These are phyloP conservation scores for Penicillium lagena DNA, from an alignment of 495 filamentous ascomycete species.

Conservation along the genomic window DNA sequence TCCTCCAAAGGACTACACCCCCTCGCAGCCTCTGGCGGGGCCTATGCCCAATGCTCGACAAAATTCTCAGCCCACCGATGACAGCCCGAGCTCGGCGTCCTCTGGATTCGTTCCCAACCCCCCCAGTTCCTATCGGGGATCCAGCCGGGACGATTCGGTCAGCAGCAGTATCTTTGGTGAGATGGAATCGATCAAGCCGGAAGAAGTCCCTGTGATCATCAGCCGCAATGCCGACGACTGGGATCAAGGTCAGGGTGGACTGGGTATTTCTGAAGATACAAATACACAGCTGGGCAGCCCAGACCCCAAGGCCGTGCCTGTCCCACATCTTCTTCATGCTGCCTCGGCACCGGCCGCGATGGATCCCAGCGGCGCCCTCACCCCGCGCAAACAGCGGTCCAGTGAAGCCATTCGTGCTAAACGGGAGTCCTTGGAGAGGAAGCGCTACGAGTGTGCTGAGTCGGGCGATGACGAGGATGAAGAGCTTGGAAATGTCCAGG, in stretches of 20 bases:
- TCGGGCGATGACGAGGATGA: slow-evolving; percentile 93
- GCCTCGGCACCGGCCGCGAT: slow-evolving; percentile 63
- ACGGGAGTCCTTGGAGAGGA: slow-evolving; percentile 68
- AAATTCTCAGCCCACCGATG: slow-evolving; percentile 55
- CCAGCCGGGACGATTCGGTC: slow-evolving; percentile 79
- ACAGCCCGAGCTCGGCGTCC: slow-evolving; percentile 78
- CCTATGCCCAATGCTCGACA: slow-evolving; percentile 56
- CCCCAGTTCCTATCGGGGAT: slow-evolving; percentile 67
- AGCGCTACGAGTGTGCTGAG: slow-evolving; percentile 70
- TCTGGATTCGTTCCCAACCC: slow-evolving; percentile 66
- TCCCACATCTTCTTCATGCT: slow-evolving; percentile 53
- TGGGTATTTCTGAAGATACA: slow-evolving; percentile 60
- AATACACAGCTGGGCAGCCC: slow-evolving; percentile 12
- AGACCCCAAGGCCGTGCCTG: slow-evolving; percentile 27
- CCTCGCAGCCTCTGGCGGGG: slow-evolving; percentile 46
- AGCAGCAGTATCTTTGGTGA: slow-evolving; percentile 83
- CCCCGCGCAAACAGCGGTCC: slow-evolving; percentile 63
- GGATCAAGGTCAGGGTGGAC: slow-evolving; percentile 54
- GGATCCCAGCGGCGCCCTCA: slow-evolving; percentile 37
- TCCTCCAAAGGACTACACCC: slow-evolving; percentile 46
- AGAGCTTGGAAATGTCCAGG: slow-evolving; percentile 60
- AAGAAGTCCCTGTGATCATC: slow-evolving; percentile 71
- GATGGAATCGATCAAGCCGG: slow-evolving; percentile 69
- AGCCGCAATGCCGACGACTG: slow-evolving; percentile 69
- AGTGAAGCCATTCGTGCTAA: slow-evolving; percentile 71